Evolutionary conservation across 2,329 filamentous ascomycete genomes (phyloP).

Genomic region (Colletotrichum phormii): DNA sequence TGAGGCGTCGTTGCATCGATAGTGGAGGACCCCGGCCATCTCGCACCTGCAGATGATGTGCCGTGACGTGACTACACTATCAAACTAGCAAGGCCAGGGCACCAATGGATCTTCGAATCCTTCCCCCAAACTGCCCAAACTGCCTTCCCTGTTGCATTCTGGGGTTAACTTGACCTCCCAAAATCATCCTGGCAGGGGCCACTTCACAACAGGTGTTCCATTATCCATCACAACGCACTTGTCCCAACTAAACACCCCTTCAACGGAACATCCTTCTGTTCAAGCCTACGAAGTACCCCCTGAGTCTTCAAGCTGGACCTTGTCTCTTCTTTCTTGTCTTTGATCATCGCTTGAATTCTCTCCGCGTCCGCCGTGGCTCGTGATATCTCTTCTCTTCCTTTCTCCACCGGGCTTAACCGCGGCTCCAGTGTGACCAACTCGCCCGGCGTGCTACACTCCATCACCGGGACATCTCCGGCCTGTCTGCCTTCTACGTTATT

Average conservation of each 20-base stretch:
- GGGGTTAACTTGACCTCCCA: neutral
- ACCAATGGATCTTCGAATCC: neutral
- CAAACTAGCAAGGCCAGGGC: neutral
- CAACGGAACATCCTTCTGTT: neutral
- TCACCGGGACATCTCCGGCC: neutral
- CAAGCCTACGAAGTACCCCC: neutral
- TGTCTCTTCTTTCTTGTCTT: neutral
- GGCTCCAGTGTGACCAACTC: conserved; percentile 5
- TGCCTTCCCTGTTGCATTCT: neutral
- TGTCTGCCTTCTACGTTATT: neutral
- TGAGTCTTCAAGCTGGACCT: neutral
- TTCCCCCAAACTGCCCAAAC: neutral
- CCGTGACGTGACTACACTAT: neutral
- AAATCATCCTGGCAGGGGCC: neutral
- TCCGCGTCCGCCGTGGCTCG: neutral
- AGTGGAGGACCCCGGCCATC: neutral
- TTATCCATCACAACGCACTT: neutral
- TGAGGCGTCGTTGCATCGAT: conserved; percentile 20
- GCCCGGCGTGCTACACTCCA: conserved; percentile 12
- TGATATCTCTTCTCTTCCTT: neutral
- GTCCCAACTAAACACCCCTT: neutral
- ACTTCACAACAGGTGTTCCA: neutral
- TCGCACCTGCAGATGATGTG: conserved; percentile 21
- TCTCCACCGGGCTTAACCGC: neutral
- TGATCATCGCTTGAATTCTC: neutral